A percentile compares a stretch with the other conserved stretches of the same genome.
These are phyloP conservation scores for Aspergillus sp. DNA, from an alignment of 2,329 filamentous ascomycete genomes.

Conservation along the genomic window DNA sequence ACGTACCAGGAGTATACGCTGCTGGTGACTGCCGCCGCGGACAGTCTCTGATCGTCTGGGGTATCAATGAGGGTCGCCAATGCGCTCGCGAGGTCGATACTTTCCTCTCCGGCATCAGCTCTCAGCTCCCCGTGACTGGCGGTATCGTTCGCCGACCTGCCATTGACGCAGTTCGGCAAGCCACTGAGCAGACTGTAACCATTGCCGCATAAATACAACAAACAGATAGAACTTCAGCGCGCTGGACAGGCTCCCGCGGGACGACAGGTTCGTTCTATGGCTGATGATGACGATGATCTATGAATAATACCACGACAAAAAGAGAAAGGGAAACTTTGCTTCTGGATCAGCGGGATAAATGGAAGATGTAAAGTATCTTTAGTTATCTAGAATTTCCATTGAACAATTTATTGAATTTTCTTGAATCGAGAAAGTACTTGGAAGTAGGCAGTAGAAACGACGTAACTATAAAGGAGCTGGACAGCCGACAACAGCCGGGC, in stretches of 20 bases:
- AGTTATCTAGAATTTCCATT: too few species aligned
- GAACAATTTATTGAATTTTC: too few species aligned
- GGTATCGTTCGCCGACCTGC: slow-evolving; percentile 84
- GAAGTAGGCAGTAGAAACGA: too few species aligned
- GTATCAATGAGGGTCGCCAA: slow-evolving; percentile 95
- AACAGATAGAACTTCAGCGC: slow-evolving; percentile 3
- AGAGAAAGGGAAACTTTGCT: slow-evolving; percentile 10
- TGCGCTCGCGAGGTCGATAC: slow-evolving; percentile 88
- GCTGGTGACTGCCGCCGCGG: slow-evolving; percentile 94
- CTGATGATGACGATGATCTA: slow-evolving; percentile 20
- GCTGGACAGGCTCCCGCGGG: slow-evolving; percentile 14
- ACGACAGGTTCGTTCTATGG: slow-evolving; percentile 6
- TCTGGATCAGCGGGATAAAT: not conserved
- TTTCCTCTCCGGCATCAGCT: slow-evolving; percentile 74
- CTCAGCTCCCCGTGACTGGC: slow-evolving; percentile 82
- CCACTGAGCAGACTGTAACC: slow-evolving; percentile 26
- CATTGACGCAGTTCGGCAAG: slow-evolving; percentile 43
- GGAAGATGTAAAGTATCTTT: too few species aligned
- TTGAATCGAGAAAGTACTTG: too few species aligned
- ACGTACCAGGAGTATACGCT: slow-evolving; percentile 83
- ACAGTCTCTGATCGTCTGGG: slow-evolving; percentile 95
- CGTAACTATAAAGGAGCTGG: too few species aligned
- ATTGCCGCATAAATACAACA: slow-evolving; percentile 28
- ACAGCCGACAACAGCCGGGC: too few species aligned
- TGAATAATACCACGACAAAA: slow-evolving; percentile 13